These are phyloP conservation scores for Tetrapisispora fleetii DNA, from an alignment of 805 yeast species.

Conservation along the genomic window DNA sequence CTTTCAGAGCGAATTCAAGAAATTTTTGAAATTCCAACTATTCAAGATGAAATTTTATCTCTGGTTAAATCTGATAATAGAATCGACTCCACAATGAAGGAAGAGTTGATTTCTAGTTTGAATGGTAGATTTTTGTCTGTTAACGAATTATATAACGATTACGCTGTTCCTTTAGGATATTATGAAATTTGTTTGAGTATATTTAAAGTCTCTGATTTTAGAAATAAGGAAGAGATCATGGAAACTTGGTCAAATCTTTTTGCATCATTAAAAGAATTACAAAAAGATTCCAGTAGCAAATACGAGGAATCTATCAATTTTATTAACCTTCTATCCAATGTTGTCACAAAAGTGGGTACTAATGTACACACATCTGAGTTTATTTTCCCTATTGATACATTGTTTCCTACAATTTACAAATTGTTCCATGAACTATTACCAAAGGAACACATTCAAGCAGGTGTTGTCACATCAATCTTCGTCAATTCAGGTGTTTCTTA, in stretches of 20 bases:
- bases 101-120: constrained; percentile 42
- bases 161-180: constrained; percentile 80
- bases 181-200: constrained; percentile 70
- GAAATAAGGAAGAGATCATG: constrained; percentile 73
- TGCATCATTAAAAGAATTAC: constrained; percentile 35
- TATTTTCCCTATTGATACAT: constrained; percentile 68
- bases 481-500: constrained; percentile 52
- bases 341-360: constrained; percentile 44
- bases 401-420: constrained; percentile 56
- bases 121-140: constrained; percentile 58
- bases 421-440: constrained; percentile 37
- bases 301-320: constrained; percentile 26
- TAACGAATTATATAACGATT: constrained; percentile 74
- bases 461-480: constrained; percentile 53
- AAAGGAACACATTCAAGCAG: constrained; percentile 35
- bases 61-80: constrained; percentile 44
- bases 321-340: constrained; percentile 31
- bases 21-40: constrained; percentile 73
- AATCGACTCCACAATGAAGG: constrained; percentile 36
- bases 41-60: constrained; percentile 49
- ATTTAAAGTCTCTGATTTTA: constrained; percentile 75
- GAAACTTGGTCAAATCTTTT: constrained; percentile 72
- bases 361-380: constrained; percentile 58
- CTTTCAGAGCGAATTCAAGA: constrained; percentile 64
- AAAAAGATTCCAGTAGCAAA: constrained; percentile 14